phyloP scores from a whole-genome alignment of 257 asterid species.

The Verbascum thapsus region DNA sequence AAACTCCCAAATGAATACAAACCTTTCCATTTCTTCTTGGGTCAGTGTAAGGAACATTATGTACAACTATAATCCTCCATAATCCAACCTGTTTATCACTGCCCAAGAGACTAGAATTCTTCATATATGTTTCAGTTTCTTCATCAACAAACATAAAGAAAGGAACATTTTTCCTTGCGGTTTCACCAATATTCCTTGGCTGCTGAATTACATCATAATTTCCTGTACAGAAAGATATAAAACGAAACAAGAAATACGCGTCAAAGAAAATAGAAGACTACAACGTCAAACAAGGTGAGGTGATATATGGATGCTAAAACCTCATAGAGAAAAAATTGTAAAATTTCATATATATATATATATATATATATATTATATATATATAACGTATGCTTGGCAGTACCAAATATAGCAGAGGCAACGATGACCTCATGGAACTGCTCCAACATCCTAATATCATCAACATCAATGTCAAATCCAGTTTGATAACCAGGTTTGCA shows the following conservation, averaged over 20 bases:
- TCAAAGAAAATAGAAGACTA: too few relatives aligned
- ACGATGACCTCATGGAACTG: constrained; percentile 81
- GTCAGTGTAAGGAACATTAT: constrained; percentile 79
- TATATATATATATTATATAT: too few relatives aligned
- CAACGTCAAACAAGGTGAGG: too few relatives aligned
- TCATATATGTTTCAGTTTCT: constrained; percentile 80
- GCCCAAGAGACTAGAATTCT: constrained; percentile 61
- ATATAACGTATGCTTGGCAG: constrained; percentile 33
- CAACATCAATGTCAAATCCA: constrained; percentile 81
- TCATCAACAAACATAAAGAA: constrained; percentile 94
- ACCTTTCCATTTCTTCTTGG: constrained; percentile 97
- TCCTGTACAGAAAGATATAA: constrained; percentile 49
- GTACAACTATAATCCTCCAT: constrained; percentile 91
- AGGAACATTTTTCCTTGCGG: constrained; percentile 57
- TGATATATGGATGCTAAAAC: too few relatives aligned
- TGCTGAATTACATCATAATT: constrained; percentile 86
- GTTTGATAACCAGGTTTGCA: constrained; percentile 84
- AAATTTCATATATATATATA: constrained; percentile 27
- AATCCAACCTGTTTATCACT: constrained; percentile 66
- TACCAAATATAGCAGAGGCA: constrained; percentile 99
- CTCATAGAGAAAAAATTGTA: constrained; percentile 17
- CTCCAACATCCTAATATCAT: constrained; percentile 72
- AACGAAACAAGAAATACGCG: constrained; percentile 22
- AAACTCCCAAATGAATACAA: constrained; percentile 27
- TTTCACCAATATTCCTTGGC: constrained; percentile 69